Base-by-base conservation (phyloP, 2,329 filamentous ascomycete genomes). In the Claviceps lovelessii region DNA sequence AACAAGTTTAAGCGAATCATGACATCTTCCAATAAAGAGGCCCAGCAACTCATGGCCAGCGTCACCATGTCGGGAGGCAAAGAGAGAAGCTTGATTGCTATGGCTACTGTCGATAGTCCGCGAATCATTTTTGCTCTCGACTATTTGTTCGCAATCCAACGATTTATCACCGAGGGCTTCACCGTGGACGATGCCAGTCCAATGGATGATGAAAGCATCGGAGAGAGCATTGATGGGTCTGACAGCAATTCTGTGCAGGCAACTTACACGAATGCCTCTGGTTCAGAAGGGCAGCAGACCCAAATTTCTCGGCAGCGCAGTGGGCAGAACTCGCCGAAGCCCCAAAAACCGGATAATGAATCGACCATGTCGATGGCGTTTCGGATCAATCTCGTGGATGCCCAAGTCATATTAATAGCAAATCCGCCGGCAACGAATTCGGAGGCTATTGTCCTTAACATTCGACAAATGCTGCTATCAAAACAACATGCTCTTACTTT, bases 1-100 rank as follows among this genome's bases (percentile, higher is more conserved):
- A 98, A 96, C 73, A 96, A 95, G 66, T 99, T 94, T 76, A 83
- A 90, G 52, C 94, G 91, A 68, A 96, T 98, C 71, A 97, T 98
- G 93, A 90, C 90, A 1, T 84, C 95, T 54, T 90, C 90, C 64
- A 97, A 96, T 69, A 91, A 90, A 61, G 86, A 90, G 55, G 90
- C 93, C 49, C 90, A 97, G 67, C 94, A 99, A 63, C 90, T 98
- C 64, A 98, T 98, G 93, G 93, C 93, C 19, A 96, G 87, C 66
- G 74, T 98, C 4, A 94, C 90, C 0, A 94, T 98, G 70, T 90
- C 90, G 0, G 88, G 90, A 17, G 90, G 90, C 4, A 75, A 83
- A 39, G 86, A 95, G 45, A 82, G 83, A 57, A 88, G 84, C 65
- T 70, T 97, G 55, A 94, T 97, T 63, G 89, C 88, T 1, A 86